These are phyloP conservation scores for Samsoniella hepiali DNA, from an alignment of 2,329 filamentous ascomycete genomes.

Conservation along the genomic window DNA sequence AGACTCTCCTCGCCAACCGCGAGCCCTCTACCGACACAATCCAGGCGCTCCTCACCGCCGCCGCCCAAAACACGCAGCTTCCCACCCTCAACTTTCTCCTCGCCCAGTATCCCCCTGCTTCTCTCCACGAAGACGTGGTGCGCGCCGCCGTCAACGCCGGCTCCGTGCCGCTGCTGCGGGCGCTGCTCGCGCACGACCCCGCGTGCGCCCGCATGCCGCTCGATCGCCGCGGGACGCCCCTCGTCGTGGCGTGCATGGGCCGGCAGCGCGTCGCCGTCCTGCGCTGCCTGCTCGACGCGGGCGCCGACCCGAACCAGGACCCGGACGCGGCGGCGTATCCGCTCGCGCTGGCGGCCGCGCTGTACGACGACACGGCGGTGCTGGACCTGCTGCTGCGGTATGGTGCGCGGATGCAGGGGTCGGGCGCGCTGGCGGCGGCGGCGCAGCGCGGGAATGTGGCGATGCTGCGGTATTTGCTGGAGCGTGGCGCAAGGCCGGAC, in stretches of 20 bases:
- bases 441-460: neutral
- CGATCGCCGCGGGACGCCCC: conserved; percentile 18
- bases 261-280: conserved; percentile 15
- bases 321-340: conserved; percentile 1
- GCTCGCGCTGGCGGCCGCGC: neutral
- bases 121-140: conserved; percentile 16
- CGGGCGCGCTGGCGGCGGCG: neutral
- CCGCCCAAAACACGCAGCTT: neutral
- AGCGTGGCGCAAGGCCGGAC: neutral
- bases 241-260: conserved; percentile 20
- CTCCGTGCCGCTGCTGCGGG: conserved; percentile 18
- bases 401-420: neutral
- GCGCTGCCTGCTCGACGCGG: conserved; percentile 18
- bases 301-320: conserved; percentile 22
- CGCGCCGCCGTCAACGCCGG: conserved; percentile 18
- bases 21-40: neutral
- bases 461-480: neutral
- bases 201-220: conserved; percentile 19
- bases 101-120: neutral
- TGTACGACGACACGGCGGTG: neutral
- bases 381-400: neutral
- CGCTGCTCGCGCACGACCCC: conserved; percentile 16
- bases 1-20: neutral
- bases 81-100: conserved; percentile 17
- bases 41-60: conserved; percentile 6